phyloP scores from a whole-genome alignment of 345 rosid genomes.

The Hypericum perforatum region DNA sequence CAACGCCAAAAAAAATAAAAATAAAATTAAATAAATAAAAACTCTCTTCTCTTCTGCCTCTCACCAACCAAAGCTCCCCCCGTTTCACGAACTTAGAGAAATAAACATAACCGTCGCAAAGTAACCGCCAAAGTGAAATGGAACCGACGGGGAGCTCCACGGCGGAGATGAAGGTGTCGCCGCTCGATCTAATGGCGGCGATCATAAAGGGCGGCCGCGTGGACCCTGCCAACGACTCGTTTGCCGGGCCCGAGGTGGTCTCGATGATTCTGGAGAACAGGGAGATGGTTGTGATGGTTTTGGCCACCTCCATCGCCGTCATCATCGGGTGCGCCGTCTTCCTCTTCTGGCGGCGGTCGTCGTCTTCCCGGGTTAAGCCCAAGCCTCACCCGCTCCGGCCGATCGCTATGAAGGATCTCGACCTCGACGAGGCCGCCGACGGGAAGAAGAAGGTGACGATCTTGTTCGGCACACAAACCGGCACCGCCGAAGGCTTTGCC shows the following conservation, averaged over 20 bases:
- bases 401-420: conserved; percentile 40
- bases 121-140: neutral
- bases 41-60: too few species aligned
- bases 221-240: conserved; percentile 58
- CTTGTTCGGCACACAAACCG: conserved; percentile 77
- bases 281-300: conserved; percentile 59
- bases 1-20: neutral
- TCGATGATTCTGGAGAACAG: conserved; percentile 45
- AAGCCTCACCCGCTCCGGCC: conserved; percentile 43
- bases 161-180: conserved; percentile 27
- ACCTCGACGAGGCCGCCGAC: conserved; percentile 29
- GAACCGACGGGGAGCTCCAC: neutral
- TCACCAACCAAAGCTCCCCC: too few species aligned
- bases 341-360: conserved; percentile 69
- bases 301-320: conserved; percentile 83
- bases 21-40: too few species aligned
- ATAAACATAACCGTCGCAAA: neutral
- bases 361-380: conserved; percentile 37
- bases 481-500: conserved; percentile 76
- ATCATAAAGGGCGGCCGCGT: conserved; percentile 52
- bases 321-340: conserved; percentile 79
- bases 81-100: neutral
- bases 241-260: conserved; percentile 31
- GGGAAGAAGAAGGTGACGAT: conserved; percentile 57
- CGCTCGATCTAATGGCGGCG: conserved; percentile 75